These are phyloP conservation scores for Rhodotorula taiwanensis DNA, from an alignment of 768 basidiomycete species.

Conservation along the genomic window DNA sequence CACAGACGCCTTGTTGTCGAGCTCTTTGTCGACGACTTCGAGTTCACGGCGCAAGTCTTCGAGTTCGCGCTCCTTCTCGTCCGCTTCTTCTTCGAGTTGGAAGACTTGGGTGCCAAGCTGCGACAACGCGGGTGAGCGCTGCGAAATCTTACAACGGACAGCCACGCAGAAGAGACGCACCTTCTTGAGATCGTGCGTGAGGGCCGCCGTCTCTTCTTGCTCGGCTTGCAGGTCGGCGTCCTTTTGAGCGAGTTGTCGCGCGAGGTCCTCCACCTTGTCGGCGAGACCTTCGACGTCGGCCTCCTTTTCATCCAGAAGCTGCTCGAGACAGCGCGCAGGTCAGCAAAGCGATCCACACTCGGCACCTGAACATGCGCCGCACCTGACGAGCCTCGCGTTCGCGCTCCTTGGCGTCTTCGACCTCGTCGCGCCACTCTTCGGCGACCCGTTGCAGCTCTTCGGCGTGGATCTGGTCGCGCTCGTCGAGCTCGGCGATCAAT, in stretches of 20 bases:
- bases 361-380: slow-evolving; percentile 38
- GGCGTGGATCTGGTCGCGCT: slow-evolving; percentile 41
- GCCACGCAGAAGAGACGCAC: slow-evolving; percentile 8
- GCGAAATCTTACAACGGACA: not conserved
- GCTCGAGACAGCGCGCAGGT: fast-evolving
- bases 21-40: slow-evolving; percentile 44
- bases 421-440: slow-evolving; percentile 66
- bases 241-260: slow-evolving; percentile 63
- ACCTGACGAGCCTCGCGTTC: slow-evolving; percentile 64
- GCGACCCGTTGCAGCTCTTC: slow-evolving; percentile 49
- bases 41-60: slow-evolving; percentile 54
- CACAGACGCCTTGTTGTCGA: slow-evolving; percentile 55
- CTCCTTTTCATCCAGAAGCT: slow-evolving; percentile 37
- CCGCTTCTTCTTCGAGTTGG: slow-evolving; percentile 77
- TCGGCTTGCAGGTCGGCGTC: slow-evolving; percentile 73
- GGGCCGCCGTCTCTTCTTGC: slow-evolving; percentile 36
- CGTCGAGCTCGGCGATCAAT: slow-evolving; percentile 70
- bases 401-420: slow-evolving; percentile 62
- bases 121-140: not conserved
- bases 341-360: not conserved
- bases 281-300: slow-evolving; percentile 31
- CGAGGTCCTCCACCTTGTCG: slow-evolving; percentile 32
- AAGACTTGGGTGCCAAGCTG: slow-evolving; percentile 63
- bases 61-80: slow-evolving; percentile 47
- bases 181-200: slow-evolving; percentile 40